phyloP scores from a whole-genome alignment of 495 filamentous ascomycete genomes.

The Terfezia claveryi region DNA sequence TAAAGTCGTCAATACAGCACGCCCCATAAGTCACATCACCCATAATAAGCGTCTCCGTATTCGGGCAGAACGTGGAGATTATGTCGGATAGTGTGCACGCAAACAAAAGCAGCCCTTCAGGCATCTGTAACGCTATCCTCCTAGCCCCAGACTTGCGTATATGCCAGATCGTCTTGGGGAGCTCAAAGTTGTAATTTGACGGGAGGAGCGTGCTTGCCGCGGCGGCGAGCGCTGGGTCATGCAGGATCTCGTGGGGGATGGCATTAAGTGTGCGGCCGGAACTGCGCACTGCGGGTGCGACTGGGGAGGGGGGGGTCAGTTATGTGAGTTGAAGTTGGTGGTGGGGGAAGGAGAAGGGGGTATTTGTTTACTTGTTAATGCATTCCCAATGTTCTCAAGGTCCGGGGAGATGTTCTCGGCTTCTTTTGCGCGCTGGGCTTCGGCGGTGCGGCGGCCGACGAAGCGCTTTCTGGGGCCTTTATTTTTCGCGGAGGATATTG shows the following conservation, averaged over 20 bases:
- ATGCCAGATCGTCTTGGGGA: conserved; percentile 91
- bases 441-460: conserved; percentile 44
- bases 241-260: conserved; percentile 65
- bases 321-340: background rate
- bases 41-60: conserved; percentile 86
- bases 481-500: too few species aligned
- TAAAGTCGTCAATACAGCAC: conserved; percentile 98
- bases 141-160: conserved; percentile 58
- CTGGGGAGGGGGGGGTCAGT: conserved; percentile 4
- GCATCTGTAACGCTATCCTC: conserved; percentile 81
- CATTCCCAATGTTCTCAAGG: background rate
- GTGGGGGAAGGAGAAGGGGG: background rate
- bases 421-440: conserved; percentile 23
- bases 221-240: conserved; percentile 70
- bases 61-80: conserved; percentile 78
- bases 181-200: conserved; percentile 90
- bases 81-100: conserved; percentile 97
- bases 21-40: conserved; percentile 97
- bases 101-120: conserved; percentile 84
- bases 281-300: conserved; percentile 32
- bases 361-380: background rate
- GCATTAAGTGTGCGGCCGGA: conserved; percentile 62
- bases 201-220: conserved; percentile 64
- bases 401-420: background rate
- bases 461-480: conserved; percentile 50